Evolutionary conservation across 2,329 filamentous ascomycete genomes (phyloP).

Genomic region (Bipolaris gigantea): DNA sequence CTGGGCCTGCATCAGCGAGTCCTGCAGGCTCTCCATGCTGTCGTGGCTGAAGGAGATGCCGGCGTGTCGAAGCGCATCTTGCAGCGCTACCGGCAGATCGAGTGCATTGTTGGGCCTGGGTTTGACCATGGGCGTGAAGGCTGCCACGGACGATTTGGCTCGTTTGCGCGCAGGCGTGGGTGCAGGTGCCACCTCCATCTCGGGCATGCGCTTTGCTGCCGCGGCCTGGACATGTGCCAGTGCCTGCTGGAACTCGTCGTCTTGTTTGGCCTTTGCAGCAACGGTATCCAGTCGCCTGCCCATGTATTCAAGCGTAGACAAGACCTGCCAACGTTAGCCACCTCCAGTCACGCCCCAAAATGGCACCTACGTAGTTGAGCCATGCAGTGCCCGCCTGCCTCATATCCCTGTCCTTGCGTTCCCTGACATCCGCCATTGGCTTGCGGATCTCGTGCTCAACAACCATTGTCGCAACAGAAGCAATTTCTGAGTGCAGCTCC

Average conservation of each 20-base stretch:
- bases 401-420: slow-evolving; percentile 41
- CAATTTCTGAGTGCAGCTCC: slow-evolving; percentile 69
- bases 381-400: slow-evolving; percentile 44
- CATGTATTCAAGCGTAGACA: slow-evolving; percentile 49
- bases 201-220: slow-evolving; percentile 31
- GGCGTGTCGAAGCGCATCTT: slow-evolving; percentile 41
- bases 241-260: slow-evolving; percentile 37
- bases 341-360: too few species aligned
- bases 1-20: slow-evolving; percentile 32
- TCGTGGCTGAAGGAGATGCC: slow-evolving; percentile 38
- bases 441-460: slow-evolving; percentile 68
- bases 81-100: slow-evolving; percentile 36
- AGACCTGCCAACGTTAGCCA: slow-evolving; percentile 31
- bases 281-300: slow-evolving; percentile 39
- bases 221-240: slow-evolving; percentile 33
- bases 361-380: slow-evolving; percentile 46
- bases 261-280: slow-evolving; percentile 24
- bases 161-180: slow-evolving; percentile 25
- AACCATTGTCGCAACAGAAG: slow-evolving; percentile 71
- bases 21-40: slow-evolving; percentile 28
- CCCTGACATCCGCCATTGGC: slow-evolving; percentile 55
- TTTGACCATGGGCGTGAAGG: slow-evolving; percentile 35
- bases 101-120: slow-evolving; percentile 33
- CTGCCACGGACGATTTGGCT: slow-evolving; percentile 29
- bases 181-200: slow-evolving; percentile 13